Base-by-base conservation (phyloP, 2,329 filamentous ascomycete genomes). In the Grosmannia clavigera region DNA sequence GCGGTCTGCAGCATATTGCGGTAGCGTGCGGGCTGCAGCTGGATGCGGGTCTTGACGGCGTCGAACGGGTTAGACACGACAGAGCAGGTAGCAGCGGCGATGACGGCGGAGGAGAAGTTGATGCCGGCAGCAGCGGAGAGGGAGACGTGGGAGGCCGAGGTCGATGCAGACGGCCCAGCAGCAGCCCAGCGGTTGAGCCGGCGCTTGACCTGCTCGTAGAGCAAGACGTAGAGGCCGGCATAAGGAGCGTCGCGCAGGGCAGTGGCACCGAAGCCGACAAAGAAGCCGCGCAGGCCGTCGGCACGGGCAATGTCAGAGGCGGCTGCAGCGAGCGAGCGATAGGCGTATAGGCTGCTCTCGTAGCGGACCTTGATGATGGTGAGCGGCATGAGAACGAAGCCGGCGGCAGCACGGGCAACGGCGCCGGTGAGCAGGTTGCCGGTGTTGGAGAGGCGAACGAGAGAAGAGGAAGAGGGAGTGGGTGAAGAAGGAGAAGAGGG, bases 361-460 rank as follows among this genome's bases (percentile, higher is more conserved):
- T 95, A 97, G 53, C 94, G 88, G 52, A 97, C 94, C 70, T 99
- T 99, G 68, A 99, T 86, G 53, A 99, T 87, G 1, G 94, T 99
- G 62, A 97, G 83, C 1, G 94, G 94, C 89, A 96, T 97, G 74
- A 97, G 84, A 54, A 95, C 75, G 68, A 96, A 88, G 46, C 94
- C 94, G 0, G 92, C 92, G 58, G 88, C 85, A 1, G 90, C 91
- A 58, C 94, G 82, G 29, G 94, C 92, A 22, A 85, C 78, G 7
- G 92, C 91, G 11, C 94, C 94, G 0, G 92, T 91, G 14, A 88
- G 75, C 25, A 99, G 79, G 68, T 99, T 99, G 57, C 87, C 88
- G 3, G 86, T 82, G 69, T 94, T 90, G 63, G 87, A 89, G 54
- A 97, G 80, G 65, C 88, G 88, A 0, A 92, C 90, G 12, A 96